Conservation (phyloP, 2,329 filamentous ascomycete genomes). For the Pseudonectria foliicola region DNA sequence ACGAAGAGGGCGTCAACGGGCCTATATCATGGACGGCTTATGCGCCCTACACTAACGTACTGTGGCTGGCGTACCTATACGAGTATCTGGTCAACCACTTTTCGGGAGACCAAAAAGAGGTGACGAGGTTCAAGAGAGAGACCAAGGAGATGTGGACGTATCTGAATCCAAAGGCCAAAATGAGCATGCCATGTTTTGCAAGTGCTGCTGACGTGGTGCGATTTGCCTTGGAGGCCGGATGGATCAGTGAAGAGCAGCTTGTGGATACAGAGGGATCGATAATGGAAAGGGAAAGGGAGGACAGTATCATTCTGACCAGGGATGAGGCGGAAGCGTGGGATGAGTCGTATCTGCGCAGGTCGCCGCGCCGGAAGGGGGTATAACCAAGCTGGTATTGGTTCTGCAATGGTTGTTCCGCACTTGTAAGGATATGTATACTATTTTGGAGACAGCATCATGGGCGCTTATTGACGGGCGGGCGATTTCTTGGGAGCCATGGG, state of each 20-base stretch:
- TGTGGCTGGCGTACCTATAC: conserved; percentile 59
- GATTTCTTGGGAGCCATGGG: too few species aligned
- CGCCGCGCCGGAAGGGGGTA: conserved; percentile 10
- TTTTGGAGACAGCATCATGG: too few species aligned
- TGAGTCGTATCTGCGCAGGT: conserved; percentile 18
- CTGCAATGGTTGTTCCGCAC: too few species aligned
- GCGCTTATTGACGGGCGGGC: too few species aligned
- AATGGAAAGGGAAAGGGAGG: conserved; percentile 29
- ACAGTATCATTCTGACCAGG: conserved; percentile 32
- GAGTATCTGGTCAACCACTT: conserved; percentile 44
- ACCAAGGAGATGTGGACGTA: conserved; percentile 49
- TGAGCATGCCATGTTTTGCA: conserved; percentile 42
- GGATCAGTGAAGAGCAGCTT: conserved; percentile 48
- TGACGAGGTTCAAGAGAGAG: conserved; percentile 38
- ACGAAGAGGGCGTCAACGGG: conserved; percentile 38
- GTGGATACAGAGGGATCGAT: conserved; percentile 30
- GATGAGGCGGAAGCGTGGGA: conserved; percentile 19
- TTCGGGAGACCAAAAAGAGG: conserved; percentile 37
- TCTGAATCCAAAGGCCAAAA: conserved; percentile 43
- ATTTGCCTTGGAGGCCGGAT: conserved; percentile 51
- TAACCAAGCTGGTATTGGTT: not conserved
- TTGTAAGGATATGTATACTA: too few species aligned
- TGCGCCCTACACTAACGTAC: conserved; percentile 56
- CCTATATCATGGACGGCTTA: conserved; percentile 48
- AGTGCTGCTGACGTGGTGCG: conserved; percentile 50